Base-by-base conservation (phyloP, 805 yeast genomes). In the Candida silvicultrix region DNA sequence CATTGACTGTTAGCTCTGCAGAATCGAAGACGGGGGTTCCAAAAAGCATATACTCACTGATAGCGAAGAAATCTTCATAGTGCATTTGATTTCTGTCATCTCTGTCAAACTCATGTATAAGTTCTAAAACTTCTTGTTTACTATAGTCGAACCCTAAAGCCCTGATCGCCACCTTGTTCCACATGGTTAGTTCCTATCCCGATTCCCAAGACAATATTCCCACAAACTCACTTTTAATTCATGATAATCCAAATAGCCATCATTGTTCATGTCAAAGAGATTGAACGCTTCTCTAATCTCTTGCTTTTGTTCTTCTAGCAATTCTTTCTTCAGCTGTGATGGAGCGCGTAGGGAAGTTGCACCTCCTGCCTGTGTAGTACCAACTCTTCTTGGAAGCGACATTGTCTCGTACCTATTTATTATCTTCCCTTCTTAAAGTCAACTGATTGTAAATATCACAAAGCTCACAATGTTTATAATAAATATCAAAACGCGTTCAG, bases 251-350 rank as follows among this genome's bases (percentile, higher is more conserved):
- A 94, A 73, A 53, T 74, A 77, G 4, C 97, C 95, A 63, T 94
- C 98, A 49, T 80, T 81, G 65, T 94, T 89, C 85, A 88, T 83
- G 60, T 94, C 99, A 64, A 94, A 94, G 29, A 92, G 71, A 42
- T 83, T 77, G 61, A 92, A 92, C 59, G 97, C 97, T 60, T 90
- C 97, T 49, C 89, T 74, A 53, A 90, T 88, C 61, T 92, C 97
- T 58, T 86, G 94, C 54, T 84, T 85, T 62, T 89, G 96, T 57
- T 89, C 96, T 46, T 86, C 88, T 49, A 87, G 69, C 38, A 89
- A 71, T 56, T 88, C 95, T 39, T 70, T 71, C 55, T 77, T 80
- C 59, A 78, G 65, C 55, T 69, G 80, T 20, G 63, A 54, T 18
- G 62, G 57, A 20, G 54, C 48, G 44, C 54, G 55, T 12, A 37